Evolutionary conservation across 2,329 filamentous ascomycete genomes (phyloP).

Genomic region (Penicillium sp.): DNA sequence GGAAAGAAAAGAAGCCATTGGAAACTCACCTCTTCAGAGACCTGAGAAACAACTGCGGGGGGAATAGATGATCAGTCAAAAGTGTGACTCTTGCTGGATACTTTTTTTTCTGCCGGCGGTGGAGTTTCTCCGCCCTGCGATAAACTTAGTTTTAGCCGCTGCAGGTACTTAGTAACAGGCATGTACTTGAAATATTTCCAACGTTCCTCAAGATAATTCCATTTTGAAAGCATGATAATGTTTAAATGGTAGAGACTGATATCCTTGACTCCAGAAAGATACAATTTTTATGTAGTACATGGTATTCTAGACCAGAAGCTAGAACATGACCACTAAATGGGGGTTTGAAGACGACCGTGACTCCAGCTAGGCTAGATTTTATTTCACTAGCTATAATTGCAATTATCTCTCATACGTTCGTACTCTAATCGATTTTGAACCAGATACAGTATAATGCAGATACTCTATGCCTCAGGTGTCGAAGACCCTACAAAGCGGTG

Average conservation of each 20-base stretch:
- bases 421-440: no score
- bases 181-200: background rate
- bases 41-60: conserved; percentile 24
- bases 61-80: conserved; percentile 10
- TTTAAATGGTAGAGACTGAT: background rate
- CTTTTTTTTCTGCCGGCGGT: conserved; percentile 29
- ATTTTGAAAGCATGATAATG: background rate
- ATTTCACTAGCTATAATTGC: no score
- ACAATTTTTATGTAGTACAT: no score
- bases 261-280: no score
- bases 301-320: no score
- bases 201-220: background rate
- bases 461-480: background rate
- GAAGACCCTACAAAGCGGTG: background rate
- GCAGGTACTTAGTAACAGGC: background rate
- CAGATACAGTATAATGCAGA: no score
- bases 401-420: no score
- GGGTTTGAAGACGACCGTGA: no score
- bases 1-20: background rate
- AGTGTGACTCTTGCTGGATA: conserved; percentile 9
- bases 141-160: conserved; percentile 6
- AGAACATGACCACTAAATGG: no score
- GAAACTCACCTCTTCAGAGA: conserved; percentile 23
- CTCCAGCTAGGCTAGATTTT: no score
- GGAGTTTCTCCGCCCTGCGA: conserved; percentile 22